Evolutionary conservation across 768 basidiomycete genomes (phyloP), one percentile per base, ranked within the genome.

Genomic region (Leccinellum rugosiceps): DNA sequence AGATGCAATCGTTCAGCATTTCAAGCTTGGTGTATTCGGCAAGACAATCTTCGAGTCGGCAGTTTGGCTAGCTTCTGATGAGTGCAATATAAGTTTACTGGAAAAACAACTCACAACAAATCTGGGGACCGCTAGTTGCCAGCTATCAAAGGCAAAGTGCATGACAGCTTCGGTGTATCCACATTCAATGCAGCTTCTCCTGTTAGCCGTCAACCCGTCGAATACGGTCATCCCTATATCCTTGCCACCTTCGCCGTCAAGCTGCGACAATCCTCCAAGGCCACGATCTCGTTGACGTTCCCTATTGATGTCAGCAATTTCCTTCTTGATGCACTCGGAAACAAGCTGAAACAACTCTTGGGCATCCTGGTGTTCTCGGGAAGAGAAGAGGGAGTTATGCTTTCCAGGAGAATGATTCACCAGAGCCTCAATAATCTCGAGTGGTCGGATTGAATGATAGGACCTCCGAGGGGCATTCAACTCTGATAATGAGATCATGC

Each of bases 321-420:
- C 96, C 59, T 86, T 87, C 74, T 92, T 92, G 63, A 98, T 80
- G 52, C 86, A 90, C 70, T 95, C 94, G 1, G 94, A 89, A 9
- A 98, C 77, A 31, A 98, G 85, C 64, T 96, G 88, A 75, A 97
- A 98, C n/a, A 98, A 81, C 69, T 98, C 96, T 68, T 98, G 96
- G 5, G 96, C 96, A 70, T 98, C 96, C 75, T 98, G 96, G 70
- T 98, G 96, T 69, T 97, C 94, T 13, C 92, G 86, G 1, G 93
- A 93, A 62, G 85, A 84, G 72, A 96, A 87, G 11, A 94, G 79
- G 0, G 87, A 80, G 63, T 81, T 80, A 60, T 79, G 70, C 66
- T 81, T 81, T 50, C 80, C 81, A 32, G 77, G 72, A 35, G 80
- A 75, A 58, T 81, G 78, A 21, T 77, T 69, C 17, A 84, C 83